A percentile compares a stretch with the other conserved stretches of the same genome.
Evolutionary conservation across 2,329 filamentous ascomycete species (phyloP).

Genomic region (Dothidotthia symphoricarpi): DNA sequence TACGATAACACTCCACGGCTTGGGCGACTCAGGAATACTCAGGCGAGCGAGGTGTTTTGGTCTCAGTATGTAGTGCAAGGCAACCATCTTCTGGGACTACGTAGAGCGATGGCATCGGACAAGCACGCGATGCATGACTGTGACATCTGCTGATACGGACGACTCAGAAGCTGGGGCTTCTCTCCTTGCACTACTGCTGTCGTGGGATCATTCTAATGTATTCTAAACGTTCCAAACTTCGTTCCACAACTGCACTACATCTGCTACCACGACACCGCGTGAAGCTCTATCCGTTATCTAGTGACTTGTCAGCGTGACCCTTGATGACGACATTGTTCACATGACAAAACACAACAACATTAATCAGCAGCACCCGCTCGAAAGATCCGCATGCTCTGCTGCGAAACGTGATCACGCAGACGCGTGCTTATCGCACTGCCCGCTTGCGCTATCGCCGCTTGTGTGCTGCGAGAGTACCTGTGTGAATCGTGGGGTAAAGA

Average conservation of each 20-base stretch:
- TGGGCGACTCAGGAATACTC: constrained; percentile 16
- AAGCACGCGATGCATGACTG: constrained; percentile 1
- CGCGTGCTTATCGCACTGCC: no score
- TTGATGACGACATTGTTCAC: constrained; percentile 36
- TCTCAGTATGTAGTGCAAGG: constrained; percentile 7
- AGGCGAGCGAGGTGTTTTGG: constrained; percentile 6
- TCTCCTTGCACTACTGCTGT: constrained; percentile 17
- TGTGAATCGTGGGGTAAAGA: not conserved
- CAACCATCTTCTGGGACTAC: constrained; percentile 5
- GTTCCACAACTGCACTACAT: constrained; percentile 19
- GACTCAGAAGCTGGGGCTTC: constrained; percentile 1
- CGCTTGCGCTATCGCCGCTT: not conserved
- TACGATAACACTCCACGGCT: constrained; percentile 18
- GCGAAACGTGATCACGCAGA: no score
- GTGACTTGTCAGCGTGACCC: no score
- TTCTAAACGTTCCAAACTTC: no score
- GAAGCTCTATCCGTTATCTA: not conserved
- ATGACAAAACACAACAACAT: constrained; percentile 16
- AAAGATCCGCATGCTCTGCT: not conserved
- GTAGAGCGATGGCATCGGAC: not conserved
- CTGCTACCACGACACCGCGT: constrained; percentile 8
- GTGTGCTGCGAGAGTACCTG: not conserved
- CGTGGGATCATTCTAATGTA: constrained; percentile 17
- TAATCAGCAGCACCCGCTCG: constrained; percentile 8
- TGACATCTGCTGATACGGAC: not conserved